Conservation (phyloP, 2,329 filamentous ascomycete genomes). For the Epichloe scottii region DNA sequence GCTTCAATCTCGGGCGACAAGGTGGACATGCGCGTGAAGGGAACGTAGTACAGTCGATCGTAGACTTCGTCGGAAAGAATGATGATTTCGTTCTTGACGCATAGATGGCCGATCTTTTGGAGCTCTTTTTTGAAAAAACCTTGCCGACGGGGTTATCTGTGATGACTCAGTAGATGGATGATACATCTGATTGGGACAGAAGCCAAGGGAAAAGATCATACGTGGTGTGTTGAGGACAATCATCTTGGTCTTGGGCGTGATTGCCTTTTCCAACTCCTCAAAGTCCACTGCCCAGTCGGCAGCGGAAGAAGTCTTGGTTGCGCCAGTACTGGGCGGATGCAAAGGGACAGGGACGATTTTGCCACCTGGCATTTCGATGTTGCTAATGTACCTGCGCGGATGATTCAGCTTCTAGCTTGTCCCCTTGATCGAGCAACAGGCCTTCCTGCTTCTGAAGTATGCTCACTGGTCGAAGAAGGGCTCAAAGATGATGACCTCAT, state of each 20-base stretch:
- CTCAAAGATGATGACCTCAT: conserved; percentile 97
- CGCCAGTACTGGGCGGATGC: conserved; percentile 73
- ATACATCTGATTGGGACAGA: not conserved
- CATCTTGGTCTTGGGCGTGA: conserved; percentile 88
- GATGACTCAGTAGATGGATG: not conserved
- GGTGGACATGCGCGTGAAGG: conserved; percentile 85
- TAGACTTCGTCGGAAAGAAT: conserved; percentile 92
- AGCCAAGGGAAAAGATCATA: conserved; percentile 13
- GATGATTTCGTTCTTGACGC: conserved; percentile 85
- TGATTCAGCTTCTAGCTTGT: not conserved
- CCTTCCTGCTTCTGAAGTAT: too few species aligned
- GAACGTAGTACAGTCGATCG: conserved; percentile 87
- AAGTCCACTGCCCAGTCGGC: conserved; percentile 84
- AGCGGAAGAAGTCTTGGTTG: conserved; percentile 67
- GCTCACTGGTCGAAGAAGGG: conserved; percentile 89
- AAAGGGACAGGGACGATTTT: conserved; percentile 93
- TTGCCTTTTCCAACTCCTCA: conserved; percentile 64
- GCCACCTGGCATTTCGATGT: conserved; percentile 96
- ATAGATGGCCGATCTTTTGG: conserved; percentile 72
- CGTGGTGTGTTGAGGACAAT: conserved; percentile 73
- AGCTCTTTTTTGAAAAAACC: conserved; percentile 81
- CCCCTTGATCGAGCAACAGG: not conserved
- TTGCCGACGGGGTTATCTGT: conserved; percentile 91
- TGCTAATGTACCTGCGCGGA: conserved; percentile 57
- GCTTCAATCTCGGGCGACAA: conserved; percentile 80